Percentiles rank a stretch among this genome's conserved stretches.
These are phyloP conservation scores for Phytophthora crassamura DNA, from an alignment of 352 stramenopile genomes.

Conservation along the genomic window DNA sequence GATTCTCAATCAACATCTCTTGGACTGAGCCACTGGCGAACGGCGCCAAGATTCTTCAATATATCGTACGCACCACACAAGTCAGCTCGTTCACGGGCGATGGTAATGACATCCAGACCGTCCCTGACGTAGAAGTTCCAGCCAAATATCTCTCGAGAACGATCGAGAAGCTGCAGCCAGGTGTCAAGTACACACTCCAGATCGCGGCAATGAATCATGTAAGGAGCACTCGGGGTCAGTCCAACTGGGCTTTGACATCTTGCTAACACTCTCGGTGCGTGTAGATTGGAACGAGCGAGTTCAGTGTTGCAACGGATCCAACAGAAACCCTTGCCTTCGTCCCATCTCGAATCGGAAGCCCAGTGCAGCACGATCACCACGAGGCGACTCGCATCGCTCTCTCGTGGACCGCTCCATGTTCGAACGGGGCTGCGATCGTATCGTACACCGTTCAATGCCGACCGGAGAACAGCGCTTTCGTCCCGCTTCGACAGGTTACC, in stretches of 20 bases:
- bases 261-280: constrained; percentile 2
- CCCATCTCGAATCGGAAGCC: constrained; percentile 53
- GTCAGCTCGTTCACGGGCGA: constrained; percentile 39
- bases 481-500: constrained; percentile 40
- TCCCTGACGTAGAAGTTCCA: constrained; percentile 46
- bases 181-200: constrained; percentile 57
- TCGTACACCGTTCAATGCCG: constrained; percentile 64
- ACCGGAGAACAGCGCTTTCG: constrained; percentile 58
- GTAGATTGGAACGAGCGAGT: constrained; percentile 59
- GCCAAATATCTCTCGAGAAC: constrained; percentile 52
- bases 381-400: constrained; percentile 51
- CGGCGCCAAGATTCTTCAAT: constrained; percentile 59
- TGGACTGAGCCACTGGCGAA: constrained; percentile 67
- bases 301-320: constrained; percentile 47
- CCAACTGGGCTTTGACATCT: neutral
- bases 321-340: constrained; percentile 72
- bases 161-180: constrained; percentile 58
- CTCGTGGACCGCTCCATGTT: constrained; percentile 52
- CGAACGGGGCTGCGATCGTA: constrained; percentile 64
- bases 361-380: constrained; percentile 43
- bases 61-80: constrained; percentile 54
- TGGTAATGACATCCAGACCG: constrained; percentile 27
- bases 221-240: neutral
- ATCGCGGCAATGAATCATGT: constrained; percentile 66
- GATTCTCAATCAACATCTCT: constrained; percentile 56